A percentile compares a stretch with the other conserved stretches of the same genome.
phyloP scores from a whole-genome alignment of 1,284 basidiomycete species.

The Prillingera fragicola region DNA sequence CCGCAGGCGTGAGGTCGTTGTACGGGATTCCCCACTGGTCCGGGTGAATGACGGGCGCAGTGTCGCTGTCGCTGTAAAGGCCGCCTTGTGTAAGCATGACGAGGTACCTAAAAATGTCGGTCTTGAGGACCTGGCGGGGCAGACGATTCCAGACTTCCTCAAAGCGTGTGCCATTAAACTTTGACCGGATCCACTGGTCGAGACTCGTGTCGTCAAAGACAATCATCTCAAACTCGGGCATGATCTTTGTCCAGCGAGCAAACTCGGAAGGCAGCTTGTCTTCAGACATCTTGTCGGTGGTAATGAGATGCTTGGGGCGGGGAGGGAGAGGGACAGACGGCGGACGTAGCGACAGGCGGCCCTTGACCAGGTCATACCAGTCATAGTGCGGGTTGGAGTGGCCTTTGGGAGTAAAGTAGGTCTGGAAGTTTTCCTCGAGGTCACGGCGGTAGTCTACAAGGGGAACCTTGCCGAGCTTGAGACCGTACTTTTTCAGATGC shows the following conservation, averaged over 20 bases:
- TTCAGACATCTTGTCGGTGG: constrained; percentile 29
- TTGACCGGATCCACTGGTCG: constrained; percentile 26
- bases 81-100: constrained; percentile 34
- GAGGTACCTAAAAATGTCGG: constrained; percentile 32
- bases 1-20: constrained; percentile 22
- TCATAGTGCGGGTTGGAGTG: constrained; percentile 6
- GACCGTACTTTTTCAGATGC: constrained; percentile 1
- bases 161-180: constrained; percentile 27
- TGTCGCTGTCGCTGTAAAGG: constrained; percentile 34
- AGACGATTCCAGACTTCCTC: constrained; percentile 29
- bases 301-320: constrained; percentile 28
- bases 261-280: constrained; percentile 30
- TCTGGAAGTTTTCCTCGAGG: constrained; percentile 20
- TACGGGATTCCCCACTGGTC: constrained; percentile 35
- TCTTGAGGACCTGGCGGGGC: constrained; percentile 33
- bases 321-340: constrained; percentile 25
- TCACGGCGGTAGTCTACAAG: constrained; percentile 23
- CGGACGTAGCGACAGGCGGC: constrained; percentile 26
- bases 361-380: constrained; percentile 20
- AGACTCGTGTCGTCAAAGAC: constrained; percentile 32
- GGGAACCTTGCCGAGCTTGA: constrained; percentile 6
- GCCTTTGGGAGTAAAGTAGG: constrained; percentile 18
- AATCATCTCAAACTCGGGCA: constrained; percentile 32
- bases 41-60: constrained; percentile 33
- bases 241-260: constrained; percentile 30